Evolutionary conservation across 352 stramenopile genomes (phyloP).

Genomic region (Globisporangium spinosum): DNA sequence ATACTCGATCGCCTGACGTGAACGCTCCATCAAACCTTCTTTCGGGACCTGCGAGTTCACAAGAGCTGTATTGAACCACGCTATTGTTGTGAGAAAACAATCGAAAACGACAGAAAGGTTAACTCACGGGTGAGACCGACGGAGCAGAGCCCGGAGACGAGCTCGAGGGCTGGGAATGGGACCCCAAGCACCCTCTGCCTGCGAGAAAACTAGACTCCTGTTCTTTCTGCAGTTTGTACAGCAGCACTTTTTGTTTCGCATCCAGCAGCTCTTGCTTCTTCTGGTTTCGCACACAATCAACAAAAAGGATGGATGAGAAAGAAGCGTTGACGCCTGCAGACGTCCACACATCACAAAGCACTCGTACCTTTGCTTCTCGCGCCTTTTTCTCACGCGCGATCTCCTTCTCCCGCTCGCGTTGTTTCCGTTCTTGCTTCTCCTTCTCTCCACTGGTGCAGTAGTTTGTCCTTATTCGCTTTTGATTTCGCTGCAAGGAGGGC

Average conservation of each 20-base stretch:
- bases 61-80: not conserved
- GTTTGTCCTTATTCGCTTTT: constrained; percentile 24
- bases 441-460: constrained; percentile 40
- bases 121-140: constrained; percentile 28
- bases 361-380: constrained; percentile 45
- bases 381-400: constrained; percentile 31
- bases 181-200: constrained; percentile 16
- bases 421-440: constrained; percentile 31
- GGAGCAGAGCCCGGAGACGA: constrained; percentile 3
- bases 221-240: constrained; percentile 79
- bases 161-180: constrained; percentile 15
- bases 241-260: constrained; percentile 69
- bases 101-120: not conserved
- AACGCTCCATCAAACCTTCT: constrained; percentile 47
- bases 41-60: constrained; percentile 29
- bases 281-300: constrained; percentile 18
- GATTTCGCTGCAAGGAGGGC: constrained; percentile 18
- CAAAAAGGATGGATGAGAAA: not conserved
- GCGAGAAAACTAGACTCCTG: constrained; percentile 31
- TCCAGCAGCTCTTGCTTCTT: constrained; percentile 55
- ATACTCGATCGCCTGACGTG: constrained; percentile 47
- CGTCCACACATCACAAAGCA: not conserved
- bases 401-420: constrained; percentile 31
- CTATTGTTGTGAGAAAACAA: not conserved
- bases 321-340: not conserved